These are phyloP conservation scores for Malus hybrid DNA, from an alignment of 331 rosid species.

Conservation along the genomic window DNA sequence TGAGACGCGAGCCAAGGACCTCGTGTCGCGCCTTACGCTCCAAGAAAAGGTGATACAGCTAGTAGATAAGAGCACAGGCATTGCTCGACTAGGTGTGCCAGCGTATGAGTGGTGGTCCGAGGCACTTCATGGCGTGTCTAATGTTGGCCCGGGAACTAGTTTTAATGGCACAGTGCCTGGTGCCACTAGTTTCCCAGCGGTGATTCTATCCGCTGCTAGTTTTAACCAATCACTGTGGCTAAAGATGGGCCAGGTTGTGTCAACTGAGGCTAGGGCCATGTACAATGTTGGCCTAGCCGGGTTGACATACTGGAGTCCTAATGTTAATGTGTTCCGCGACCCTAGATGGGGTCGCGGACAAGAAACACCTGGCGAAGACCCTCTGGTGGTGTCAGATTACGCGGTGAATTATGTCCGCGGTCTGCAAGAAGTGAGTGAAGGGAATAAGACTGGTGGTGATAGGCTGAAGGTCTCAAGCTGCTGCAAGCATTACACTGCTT, in stretches of 20 bases:
- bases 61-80: constrained; percentile 30
- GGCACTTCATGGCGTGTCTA: constrained; percentile 73
- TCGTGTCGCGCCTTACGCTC: constrained; percentile 53
- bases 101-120: constrained; percentile 80
- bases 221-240: constrained; percentile 54
- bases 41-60: constrained; percentile 52
- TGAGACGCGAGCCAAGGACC: constrained; percentile 42
- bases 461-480: constrained; percentile 78
- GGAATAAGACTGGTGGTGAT: constrained; percentile 25
- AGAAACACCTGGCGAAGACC: constrained; percentile 83
- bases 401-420: constrained; percentile 62
- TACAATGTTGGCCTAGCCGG: constrained; percentile 71
- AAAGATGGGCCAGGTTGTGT: constrained; percentile 65
- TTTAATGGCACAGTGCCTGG: constrained; percentile 51
- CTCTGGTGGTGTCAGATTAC: constrained; percentile 51
- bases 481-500: constrained; percentile 85
- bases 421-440: constrained; percentile 42
- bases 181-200: constrained; percentile 67
- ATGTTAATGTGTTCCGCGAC: constrained; percentile 69
- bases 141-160: constrained; percentile 57
- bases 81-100: constrained; percentile 58
- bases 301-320: constrained; percentile 81
- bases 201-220: constrained; percentile 59
- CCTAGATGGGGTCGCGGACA: constrained; percentile 82
- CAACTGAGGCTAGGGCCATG: constrained; percentile 81